Percentiles rank a stretch among this genome's conserved stretches.
These are phyloP conservation scores for Hypomyces perniciosus DNA, from an alignment of 2,329 filamentous ascomycete species.

Conservation along the genomic window DNA sequence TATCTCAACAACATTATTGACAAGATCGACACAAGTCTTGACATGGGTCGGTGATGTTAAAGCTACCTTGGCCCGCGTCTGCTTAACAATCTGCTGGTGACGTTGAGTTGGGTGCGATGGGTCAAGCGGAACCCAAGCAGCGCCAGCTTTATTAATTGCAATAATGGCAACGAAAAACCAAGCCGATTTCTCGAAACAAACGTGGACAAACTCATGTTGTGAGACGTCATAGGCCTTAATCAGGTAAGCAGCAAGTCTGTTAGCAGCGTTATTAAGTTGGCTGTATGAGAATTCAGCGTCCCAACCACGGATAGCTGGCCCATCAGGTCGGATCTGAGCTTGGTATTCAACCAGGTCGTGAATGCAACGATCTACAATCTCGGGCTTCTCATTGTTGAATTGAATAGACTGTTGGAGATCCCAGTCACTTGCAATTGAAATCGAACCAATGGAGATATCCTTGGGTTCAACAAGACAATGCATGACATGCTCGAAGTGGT, in stretches of 20 bases:
- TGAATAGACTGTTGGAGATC: background rate
- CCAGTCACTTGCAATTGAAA: background rate
- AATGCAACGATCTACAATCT: background rate
- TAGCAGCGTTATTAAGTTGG: background rate
- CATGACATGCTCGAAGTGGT: slow-evolving; percentile 3
- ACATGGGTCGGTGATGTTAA: background rate
- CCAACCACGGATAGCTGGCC: background rate
- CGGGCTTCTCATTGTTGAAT: background rate
- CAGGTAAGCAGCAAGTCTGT: background rate
- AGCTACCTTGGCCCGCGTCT: background rate
- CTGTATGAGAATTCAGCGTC: background rate
- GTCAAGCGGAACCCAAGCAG: slow-evolving; percentile 1
- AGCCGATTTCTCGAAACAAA: slow-evolving; percentile 1
- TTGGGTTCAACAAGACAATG: slow-evolving; percentile 1
- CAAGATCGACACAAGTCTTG: background rate
- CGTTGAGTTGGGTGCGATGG: background rate
- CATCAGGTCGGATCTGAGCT: background rate
- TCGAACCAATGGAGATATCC: background rate
- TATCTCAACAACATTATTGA: background rate
- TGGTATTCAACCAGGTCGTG: background rate
- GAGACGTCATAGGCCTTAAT: background rate
- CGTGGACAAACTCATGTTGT: background rate
- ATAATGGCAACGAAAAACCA: background rate
- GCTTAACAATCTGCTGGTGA: background rate
- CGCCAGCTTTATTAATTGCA: slow-evolving; percentile 6